phyloP scores from a whole-genome alignment of 169 alveolate species.

The Cyclospora cayetanensis region DNA sequence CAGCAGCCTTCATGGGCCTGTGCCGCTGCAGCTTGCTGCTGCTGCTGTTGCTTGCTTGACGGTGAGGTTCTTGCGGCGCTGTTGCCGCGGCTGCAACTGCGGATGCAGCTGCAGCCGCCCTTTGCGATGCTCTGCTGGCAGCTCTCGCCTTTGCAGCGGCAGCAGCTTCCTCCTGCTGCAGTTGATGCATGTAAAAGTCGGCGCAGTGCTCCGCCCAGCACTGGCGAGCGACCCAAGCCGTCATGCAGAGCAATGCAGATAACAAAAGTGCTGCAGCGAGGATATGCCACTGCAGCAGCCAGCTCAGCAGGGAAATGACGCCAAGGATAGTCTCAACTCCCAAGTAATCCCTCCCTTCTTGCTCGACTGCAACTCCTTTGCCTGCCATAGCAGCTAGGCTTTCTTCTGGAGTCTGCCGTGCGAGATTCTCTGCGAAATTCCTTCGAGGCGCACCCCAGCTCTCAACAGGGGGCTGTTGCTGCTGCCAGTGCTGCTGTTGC shows the following conservation, averaged over 20 bases:
- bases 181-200: conserved; percentile 31
- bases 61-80: background rate
- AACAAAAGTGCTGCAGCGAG: background rate
- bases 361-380: background rate
- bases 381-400: background rate
- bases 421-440: background rate
- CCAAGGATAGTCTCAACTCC: too few species aligned
- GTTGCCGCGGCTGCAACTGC: conserved; percentile 5
- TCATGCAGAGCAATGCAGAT: background rate
- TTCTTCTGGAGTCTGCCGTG: background rate
- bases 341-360: background rate
- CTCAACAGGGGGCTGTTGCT: background rate
- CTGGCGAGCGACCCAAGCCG: conserved; percentile 30
- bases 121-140: background rate
- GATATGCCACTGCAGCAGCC: conserved; percentile 8
- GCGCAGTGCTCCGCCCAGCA: conserved; percentile 59
- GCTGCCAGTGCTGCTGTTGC: background rate
- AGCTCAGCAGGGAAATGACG: too few species aligned
- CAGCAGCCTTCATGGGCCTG: background rate
- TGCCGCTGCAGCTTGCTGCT: background rate
- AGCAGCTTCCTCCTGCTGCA: conserved; percentile 25
- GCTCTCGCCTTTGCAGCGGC: background rate
- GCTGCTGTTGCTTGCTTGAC: background rate
- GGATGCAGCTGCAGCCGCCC: conserved; percentile 28
- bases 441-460: background rate